A percentile compares a stretch with the other conserved stretches of the same genome.
phyloP scores from a whole-genome alignment of 768 basidiomycete genomes.

The Tephrocybe sp. region DNA sequence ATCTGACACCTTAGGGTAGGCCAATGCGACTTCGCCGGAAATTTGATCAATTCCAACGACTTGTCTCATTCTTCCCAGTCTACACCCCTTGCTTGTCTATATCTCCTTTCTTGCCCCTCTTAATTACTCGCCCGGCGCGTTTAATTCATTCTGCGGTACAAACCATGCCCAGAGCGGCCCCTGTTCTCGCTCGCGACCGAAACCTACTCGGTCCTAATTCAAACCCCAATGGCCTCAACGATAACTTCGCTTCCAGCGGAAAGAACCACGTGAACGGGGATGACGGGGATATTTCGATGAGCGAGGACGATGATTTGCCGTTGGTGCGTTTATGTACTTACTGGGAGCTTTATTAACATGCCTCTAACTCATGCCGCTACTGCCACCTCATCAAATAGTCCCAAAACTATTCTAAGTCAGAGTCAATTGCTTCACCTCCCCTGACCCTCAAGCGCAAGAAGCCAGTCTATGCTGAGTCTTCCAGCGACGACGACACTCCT shows the following conservation, averaged over 20 bases:
- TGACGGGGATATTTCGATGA: constrained; percentile 48
- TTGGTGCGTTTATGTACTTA: constrained; percentile 47
- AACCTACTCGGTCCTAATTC: constrained; percentile 46
- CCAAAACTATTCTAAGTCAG: constrained; percentile 50
- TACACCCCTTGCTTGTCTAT: constrained; percentile 15
- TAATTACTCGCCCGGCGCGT: constrained; percentile 15
- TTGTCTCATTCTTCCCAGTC: constrained; percentile 29
- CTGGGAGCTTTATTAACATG: neutral
- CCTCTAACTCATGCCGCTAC: constrained; percentile 19
- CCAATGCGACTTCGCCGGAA: constrained; percentile 36
- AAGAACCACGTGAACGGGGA: constrained; percentile 44
- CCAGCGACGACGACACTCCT: constrained; percentile 72
- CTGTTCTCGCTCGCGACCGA: constrained; percentile 63
- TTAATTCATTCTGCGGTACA: constrained; percentile 24
- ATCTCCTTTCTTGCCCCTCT: constrained; percentile 16
- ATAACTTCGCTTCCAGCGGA: constrained; percentile 37
- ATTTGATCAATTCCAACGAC: constrained; percentile 36
- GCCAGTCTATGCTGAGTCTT: constrained; percentile 50
- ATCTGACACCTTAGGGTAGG: constrained; percentile 60
- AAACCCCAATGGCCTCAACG: constrained; percentile 37
- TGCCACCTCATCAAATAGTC: constrained; percentile 41
- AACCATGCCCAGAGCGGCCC: constrained; percentile 45
- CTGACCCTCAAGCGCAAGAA: constrained; percentile 63
- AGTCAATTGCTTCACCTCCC: constrained; percentile 37
- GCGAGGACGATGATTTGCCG: constrained; percentile 72